Evolutionary conservation across 2,329 filamentous ascomycete species (phyloP), one percentile per base, ranked within the genome.

Genomic region (Nemania bipapillata): DNA sequence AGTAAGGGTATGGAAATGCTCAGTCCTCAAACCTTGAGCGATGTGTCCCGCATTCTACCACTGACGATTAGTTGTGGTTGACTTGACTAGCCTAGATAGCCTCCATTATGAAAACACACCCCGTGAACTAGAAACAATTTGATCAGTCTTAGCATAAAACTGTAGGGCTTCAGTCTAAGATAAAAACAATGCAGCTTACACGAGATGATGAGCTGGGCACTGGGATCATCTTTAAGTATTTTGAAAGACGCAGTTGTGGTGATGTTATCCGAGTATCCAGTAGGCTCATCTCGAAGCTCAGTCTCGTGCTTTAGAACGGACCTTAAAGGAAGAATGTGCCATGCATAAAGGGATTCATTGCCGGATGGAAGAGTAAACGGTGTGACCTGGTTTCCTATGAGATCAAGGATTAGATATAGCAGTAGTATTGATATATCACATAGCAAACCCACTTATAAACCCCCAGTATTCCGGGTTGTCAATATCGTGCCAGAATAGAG

Each of bases 261-360:
- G 63, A 92, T 83, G 70, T 91, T 84, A 1, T 81, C 57, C 22
- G 81, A 83, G 22, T 87, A 79, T 0, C 86, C 87, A 1, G 81
- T 79, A 5, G 81, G 79, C 72, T 89, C 85, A 4, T 81, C 79
- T 45, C 86, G 81, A 12, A 96, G 82, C 15, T 83, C 81, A 24
- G 84, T 81, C 75, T 96, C 91, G 74, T 97, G 86, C 72, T 91
- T 85, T 6, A 89, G 83, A 78, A 96, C 97, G 0, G 93, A 83
- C 59, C 91, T 89, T 6, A 96, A 81, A 0, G 95, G 95, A 56
- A 97, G 82, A 63, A 98, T 86, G 77, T 97, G 95, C 95, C 95
- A 98, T 28, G 92, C 92, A 77, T 96, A 96, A 20, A 98, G 82
- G 1, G 84, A 88, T 79, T 94, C 90, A 45, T 89, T 88, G 78